phyloP scores from a whole-genome alignment of 208 protist genomes.

The Trypanosoma theileri region DNA sequence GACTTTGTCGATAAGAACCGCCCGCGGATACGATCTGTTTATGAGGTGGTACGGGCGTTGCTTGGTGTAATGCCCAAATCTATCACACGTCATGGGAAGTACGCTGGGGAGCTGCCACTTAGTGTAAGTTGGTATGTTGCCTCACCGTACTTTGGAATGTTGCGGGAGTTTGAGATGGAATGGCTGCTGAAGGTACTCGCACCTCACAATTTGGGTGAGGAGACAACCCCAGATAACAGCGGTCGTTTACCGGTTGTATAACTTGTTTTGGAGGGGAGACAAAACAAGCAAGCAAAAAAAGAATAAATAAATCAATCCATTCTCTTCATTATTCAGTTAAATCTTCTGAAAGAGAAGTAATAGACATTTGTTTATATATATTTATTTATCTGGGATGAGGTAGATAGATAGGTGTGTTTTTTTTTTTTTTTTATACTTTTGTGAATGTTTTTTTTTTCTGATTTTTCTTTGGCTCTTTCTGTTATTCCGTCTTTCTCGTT shows the following conservation, averaged over 20 bases:
- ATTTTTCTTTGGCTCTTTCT: too few species aligned
- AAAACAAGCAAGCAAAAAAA: too few species aligned
- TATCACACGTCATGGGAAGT: constrained; percentile 68
- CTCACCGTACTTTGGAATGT: constrained; percentile 81
- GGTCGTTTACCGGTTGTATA: not conserved
- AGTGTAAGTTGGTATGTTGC: constrained; percentile 79
- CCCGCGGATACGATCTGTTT: constrained; percentile 48
- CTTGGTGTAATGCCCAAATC: constrained; percentile 77
- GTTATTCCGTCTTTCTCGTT: constrained; percentile 4
- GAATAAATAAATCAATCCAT: too few species aligned
- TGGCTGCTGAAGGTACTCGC: constrained; percentile 73
- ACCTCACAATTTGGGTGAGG: constrained; percentile 31
- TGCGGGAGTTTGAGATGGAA: constrained; percentile 78
- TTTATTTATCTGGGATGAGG: not conserved
- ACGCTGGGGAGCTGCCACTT: constrained; percentile 75
- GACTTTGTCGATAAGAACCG: constrained; percentile 88
- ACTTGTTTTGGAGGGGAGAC: not conserved
- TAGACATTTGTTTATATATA: constrained; percentile 16
- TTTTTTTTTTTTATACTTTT: constrained; percentile 10
- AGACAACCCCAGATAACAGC: not conserved
- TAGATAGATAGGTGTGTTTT: not conserved
- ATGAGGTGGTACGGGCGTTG: constrained; percentile 69
- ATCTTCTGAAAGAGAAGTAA: not conserved
- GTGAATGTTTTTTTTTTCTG: not conserved
- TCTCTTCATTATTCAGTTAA: too few species aligned